Base-by-base conservation (phyloP, 352 stramenopile genomes). In the Globisporangium alternatum region DNA sequence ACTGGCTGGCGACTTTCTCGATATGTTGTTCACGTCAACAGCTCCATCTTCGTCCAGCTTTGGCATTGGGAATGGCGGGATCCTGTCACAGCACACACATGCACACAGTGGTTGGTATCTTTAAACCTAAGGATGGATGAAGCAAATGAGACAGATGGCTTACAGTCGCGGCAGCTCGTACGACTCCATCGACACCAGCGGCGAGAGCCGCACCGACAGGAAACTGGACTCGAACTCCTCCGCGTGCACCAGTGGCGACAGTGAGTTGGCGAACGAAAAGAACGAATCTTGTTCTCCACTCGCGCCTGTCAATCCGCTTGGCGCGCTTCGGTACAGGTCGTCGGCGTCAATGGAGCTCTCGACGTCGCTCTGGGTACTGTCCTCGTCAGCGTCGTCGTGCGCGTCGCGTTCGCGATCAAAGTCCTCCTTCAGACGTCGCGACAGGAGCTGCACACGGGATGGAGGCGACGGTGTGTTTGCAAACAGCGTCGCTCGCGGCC, bases 191-290 rank as follows among this genome's bases (percentile, higher is more conserved):
- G 80, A 68, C n/a, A 76, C 70, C 4, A 91, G 62, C 5, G 86
- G 86, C 6, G 86, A 93, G 22, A 91, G 71, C 9, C 68, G 73
- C 28, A 88, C 63, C 0, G 80, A 78, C 64, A 90, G 56, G 53
- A 91, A 87, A 45, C 68, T 84, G 30, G 69, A 81, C 22, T 89
- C 84, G 13, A 91, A 76, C 35, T 89, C 83, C 2, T 91, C 84
- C 0, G 67, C 60, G 30, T 71, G 62, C 39, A 82, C 69, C 15
- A 93, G 69, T n/a, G 84, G 83, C 5, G 86, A 91, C 0, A 95
- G 74, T 30, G 82, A 82, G 54, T 89, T 89, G 0, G 75, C 82
- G 59, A 93, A 92, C 25, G 84, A 91, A 60, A 93, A 92, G 61
- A 93, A 89, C 39, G 80, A 88, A 64, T 91, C 86, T 39, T 88